phyloP scores from a whole-genome alignment of 2,329 filamentous ascomycete species.

The Phaeosphaeria sp. region DNA sequence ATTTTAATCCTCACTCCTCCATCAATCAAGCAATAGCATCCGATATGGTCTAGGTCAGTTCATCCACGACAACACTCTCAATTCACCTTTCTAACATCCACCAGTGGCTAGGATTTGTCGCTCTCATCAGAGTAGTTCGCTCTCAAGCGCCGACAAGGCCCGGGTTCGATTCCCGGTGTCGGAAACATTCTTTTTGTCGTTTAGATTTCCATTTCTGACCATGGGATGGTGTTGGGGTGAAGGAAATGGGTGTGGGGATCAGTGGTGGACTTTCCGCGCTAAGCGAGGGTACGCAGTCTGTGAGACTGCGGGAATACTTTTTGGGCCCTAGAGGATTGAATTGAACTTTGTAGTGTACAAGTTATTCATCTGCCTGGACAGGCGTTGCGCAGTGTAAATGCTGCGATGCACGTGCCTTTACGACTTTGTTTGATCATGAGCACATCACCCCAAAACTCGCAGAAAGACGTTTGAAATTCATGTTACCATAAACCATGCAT shows the following conservation, averaged over 20 bases:
- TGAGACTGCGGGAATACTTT: background rate
- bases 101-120: constrained; percentile 47
- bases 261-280: background rate
- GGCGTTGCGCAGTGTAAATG: background rate
- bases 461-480: too few relatives aligned
- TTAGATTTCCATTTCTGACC: background rate
- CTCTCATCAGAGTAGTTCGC: constrained; percentile 38
- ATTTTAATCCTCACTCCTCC: too few relatives aligned
- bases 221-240: background rate
- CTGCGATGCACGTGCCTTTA: background rate
- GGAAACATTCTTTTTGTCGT: constrained; percentile 26
- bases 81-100: constrained; percentile 14
- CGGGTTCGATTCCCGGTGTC: constrained; percentile 46
- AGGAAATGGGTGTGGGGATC: background rate
- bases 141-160: constrained; percentile 40
- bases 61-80: too few relatives aligned
- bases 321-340: background rate
- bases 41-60: background rate
- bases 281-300: background rate
- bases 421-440: too few relatives aligned
- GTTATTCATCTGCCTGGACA: background rate
- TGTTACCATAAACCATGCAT: too few relatives aligned
- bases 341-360: background rate
- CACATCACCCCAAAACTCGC: too few relatives aligned
- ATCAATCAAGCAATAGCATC: background rate